Base-by-base conservation (phyloP, 768 basidiomycete genomes). In the Lactarius sanguifluus region DNA sequence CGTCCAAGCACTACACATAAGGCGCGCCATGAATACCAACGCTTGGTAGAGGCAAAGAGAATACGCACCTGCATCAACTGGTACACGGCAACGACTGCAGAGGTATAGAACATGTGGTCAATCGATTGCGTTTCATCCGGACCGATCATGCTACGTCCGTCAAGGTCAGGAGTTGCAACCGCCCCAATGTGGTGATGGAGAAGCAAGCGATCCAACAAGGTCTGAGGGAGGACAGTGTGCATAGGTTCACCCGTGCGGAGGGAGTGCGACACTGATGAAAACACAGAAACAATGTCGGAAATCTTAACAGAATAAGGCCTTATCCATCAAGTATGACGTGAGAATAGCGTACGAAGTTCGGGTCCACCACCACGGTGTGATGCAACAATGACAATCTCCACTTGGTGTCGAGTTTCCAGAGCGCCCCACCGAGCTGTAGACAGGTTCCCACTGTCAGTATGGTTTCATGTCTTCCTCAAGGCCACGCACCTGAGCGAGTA, bases 361-460 rank as follows among this genome's bases (percentile, higher is more conserved):
- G 85, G 71, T 86, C 83, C 40, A 87, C 77, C 61, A 83, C 80
- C 38, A 79, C 78, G 3, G 83, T 84, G 57, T 77, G 73, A 40
- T 80, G 78, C 0, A 82, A 73, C 57, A 84, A 76, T 5, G 71
- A 65, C 43, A 74, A 73, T 20, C 81, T 73, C 80, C 81, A 81
- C 25, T 73, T 69, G 0, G 76, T 76, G 30, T 82, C 78, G 43
- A 86, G 72, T 25, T 82, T 77, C 5, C 74, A 72, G 25, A 85
- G 76, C 1, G 84, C 76, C 7, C 78, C 77, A 1, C 75, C 79
- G 12, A 81, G 75, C 81, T 81, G 61, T 52, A 10, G 12, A 34
- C 3, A 10, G 52, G 55, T 61, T 38, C 68, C 59, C 50, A 23
- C 1, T 23, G 47, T 50, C 25, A 58, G 15, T 9, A 25, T 59